Conservation (phyloP, 352 stramenopile genomes). For the Pythium monospermum region DNA sequence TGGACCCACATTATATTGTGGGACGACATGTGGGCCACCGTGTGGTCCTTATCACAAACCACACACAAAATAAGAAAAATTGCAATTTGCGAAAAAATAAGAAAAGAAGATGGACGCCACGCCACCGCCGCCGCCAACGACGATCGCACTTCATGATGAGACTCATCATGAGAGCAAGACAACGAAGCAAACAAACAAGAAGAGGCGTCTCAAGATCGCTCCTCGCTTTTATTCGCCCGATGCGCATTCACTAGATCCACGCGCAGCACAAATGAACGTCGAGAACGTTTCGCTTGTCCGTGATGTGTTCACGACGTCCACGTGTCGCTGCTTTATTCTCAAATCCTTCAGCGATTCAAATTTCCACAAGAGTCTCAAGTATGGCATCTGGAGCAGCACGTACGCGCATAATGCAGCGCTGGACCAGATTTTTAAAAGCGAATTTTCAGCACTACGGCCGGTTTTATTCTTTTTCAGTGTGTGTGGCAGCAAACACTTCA, state of each 20-base stretch:
- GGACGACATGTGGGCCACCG: background rate
- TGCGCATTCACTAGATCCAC: background rate
- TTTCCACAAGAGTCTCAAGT: constrained; percentile 84
- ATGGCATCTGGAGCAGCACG: constrained; percentile 75
- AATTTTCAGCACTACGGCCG: constrained; percentile 55
- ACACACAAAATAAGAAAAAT: background rate
- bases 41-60: background rate
- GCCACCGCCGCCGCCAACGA: too few species aligned
- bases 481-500: constrained; percentile 73
- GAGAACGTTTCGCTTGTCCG: too few species aligned
- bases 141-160: too few species aligned
- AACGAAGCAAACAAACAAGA: constrained; percentile 21
- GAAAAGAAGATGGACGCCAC: too few species aligned
- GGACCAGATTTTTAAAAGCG: constrained; percentile 66
- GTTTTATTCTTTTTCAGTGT: constrained; percentile 83
- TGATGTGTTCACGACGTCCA: too few species aligned
- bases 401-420: constrained; percentile 61
- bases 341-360: constrained; percentile 86
- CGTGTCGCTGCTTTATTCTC: constrained; percentile 80
- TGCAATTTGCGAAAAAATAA: background rate
- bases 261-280: constrained; percentile 2
- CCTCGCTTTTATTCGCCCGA: constrained; percentile 31
- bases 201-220: constrained; percentile 33
- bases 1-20: constrained; percentile 3
- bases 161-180: background rate